Percentiles rank a stretch among this genome's conserved stretches.
Evolutionary conservation across 2,329 filamentous ascomycete species (phyloP).

Genomic region (Macrophomina pseudophaseolina): DNA sequence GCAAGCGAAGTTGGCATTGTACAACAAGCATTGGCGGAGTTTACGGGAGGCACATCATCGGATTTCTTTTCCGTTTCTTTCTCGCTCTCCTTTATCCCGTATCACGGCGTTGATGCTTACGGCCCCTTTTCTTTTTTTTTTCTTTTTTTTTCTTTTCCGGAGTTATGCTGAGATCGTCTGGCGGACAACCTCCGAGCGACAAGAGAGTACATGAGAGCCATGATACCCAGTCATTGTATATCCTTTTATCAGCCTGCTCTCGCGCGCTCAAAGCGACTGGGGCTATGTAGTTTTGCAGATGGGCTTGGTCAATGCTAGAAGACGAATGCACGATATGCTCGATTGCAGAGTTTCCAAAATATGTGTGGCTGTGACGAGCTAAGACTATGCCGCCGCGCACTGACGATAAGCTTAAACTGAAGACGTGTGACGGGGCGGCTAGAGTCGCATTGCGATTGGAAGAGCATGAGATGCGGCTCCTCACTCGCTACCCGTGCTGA

Average conservation of each 20-base stretch:
- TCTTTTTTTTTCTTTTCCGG: neutral
- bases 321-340: conserved; percentile 14
- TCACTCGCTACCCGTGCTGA: neutral
- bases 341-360: neutral
- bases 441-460: neutral
- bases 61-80: conserved; percentile 2
- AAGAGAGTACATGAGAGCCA: conserved; percentile 26
- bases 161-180: conserved; percentile 22
- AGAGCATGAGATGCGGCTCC: neutral
- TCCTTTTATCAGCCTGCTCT: conserved; percentile 24
- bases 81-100: conserved; percentile 4
- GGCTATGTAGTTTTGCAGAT: conserved; percentile 23
- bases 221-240: conserved; percentile 28
- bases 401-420: neutral
- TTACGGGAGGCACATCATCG: neutral
- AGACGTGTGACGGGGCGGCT: neutral
- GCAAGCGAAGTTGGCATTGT: conserved; percentile 22
- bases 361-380: neutral
- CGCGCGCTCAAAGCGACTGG: conserved; percentile 15
- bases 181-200: conserved; percentile 19
- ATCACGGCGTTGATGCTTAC: conserved; percentile 21
- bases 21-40: conserved; percentile 22
- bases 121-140: neutral
- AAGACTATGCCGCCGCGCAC: neutral
- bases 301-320: conserved; percentile 19